These are phyloP conservation scores for Polytrichum formosum DNA, from an alignment of 225 moss, liverwort and hornwort genomes.

Conservation along the genomic window DNA sequence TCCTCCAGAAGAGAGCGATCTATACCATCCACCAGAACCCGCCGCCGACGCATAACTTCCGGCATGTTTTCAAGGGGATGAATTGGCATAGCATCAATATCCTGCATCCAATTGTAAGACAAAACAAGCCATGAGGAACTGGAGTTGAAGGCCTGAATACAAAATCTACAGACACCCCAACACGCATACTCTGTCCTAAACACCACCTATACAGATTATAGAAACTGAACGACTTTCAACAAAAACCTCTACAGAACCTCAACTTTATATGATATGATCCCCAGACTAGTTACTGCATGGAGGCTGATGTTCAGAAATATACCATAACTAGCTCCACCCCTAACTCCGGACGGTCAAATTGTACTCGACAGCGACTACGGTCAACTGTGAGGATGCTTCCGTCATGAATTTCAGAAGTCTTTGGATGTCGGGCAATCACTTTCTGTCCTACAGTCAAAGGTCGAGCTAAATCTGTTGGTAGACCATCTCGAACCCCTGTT, in stretches of 20 bases:
- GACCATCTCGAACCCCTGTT: slow-evolving; percentile 70
- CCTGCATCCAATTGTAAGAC: slow-evolving; percentile 29
- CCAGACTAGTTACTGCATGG: not conserved
- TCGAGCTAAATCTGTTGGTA: slow-evolving; percentile 86
- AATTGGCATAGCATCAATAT: slow-evolving; percentile 95
- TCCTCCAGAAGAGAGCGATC: slow-evolving; percentile 65
- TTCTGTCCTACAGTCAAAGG: slow-evolving; percentile 96
- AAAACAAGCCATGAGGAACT: too few relatives aligned
- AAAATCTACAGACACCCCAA: too few relatives aligned
- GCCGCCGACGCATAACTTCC: slow-evolving; percentile 82
- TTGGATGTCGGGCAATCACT: slow-evolving; percentile 92
- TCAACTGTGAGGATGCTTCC: slow-evolving; percentile 98
- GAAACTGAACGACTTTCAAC: too few relatives aligned
- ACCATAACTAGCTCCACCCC: slow-evolving; percentile 98
- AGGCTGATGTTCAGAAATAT: slow-evolving; percentile 5
- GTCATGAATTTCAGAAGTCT: slow-evolving; percentile 84
- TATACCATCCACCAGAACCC: slow-evolving; percentile 54
- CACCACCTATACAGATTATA: too few relatives aligned
- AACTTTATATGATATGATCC: too few relatives aligned
- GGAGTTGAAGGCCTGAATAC: too few relatives aligned
- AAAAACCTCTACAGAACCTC: too few relatives aligned
- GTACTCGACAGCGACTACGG: slow-evolving; percentile 89
- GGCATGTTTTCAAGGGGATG: slow-evolving; percentile 96
- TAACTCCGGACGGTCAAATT: slow-evolving; percentile 98
- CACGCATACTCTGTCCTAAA: too few relatives aligned